These are phyloP conservation scores for Fusarium hainanense DNA, from an alignment of 2,329 filamentous ascomycete species.

Conservation along the genomic window DNA sequence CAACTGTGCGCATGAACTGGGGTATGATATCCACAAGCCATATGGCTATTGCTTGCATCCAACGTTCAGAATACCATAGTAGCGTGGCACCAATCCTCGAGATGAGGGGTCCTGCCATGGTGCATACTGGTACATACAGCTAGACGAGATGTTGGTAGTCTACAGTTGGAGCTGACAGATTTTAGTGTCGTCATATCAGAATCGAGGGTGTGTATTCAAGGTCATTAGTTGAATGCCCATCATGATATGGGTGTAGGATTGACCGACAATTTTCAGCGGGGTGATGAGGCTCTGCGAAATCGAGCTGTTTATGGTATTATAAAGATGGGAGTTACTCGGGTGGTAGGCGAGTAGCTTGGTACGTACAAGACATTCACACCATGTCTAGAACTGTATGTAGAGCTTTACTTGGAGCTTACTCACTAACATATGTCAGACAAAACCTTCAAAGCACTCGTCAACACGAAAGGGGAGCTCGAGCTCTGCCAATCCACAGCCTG, in stretches of 20 bases:
- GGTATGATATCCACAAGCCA: conserved; percentile 9
- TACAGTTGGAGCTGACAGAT: conserved; percentile 24
- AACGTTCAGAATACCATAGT: conserved; percentile 10
- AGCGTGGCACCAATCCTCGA: conserved; percentile 29
- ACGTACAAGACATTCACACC: not conserved
- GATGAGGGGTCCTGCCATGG: conserved; percentile 2
- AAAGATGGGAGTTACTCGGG: conserved; percentile 26
- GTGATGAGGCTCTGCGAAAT: conserved; percentile 38
- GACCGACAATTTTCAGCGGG: conserved; percentile 34
- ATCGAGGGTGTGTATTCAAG: conserved; percentile 1
- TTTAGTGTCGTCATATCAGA: conserved; percentile 36
- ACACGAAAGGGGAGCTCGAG: conserved; percentile 24
- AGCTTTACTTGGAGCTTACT: not conserved
- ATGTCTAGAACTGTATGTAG: conserved; percentile 29
- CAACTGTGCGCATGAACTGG: conserved; percentile 26
- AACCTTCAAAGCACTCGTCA: conserved; percentile 7
- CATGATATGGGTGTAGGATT: conserved; percentile 14
- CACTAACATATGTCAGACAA: conserved; percentile 16
- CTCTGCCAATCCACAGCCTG: not conserved
- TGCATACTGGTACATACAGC: not conserved
- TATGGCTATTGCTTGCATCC: not conserved
- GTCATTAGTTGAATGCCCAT: not conserved
- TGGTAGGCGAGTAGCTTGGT: not conserved
- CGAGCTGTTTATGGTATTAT: conserved; percentile 18
- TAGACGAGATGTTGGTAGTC: conserved; percentile 16